Base-by-base conservation (phyloP, 1,139 yeast species). In the Tardiomyces depauwii region DNA sequence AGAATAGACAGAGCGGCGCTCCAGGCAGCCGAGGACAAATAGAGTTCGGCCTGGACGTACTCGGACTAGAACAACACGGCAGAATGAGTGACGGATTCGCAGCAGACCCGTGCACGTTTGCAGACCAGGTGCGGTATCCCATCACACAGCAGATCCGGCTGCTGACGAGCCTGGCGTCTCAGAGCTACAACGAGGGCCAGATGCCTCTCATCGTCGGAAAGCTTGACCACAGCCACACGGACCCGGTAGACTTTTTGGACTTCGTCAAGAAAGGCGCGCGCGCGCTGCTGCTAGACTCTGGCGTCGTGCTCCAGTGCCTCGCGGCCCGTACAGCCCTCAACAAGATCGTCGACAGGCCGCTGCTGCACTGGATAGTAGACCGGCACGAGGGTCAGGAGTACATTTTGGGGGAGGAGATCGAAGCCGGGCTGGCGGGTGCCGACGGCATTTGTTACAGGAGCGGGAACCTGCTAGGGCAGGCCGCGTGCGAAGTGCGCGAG, bases 371-470 rank as follows among this genome's bases (percentile, higher is more conserved):
- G 60, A 47, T 46, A 38, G 46, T 48, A 36, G 48, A 46, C 19
- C 51, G 47, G 13, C 49, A 51, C 36, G 46, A 49, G 18, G 36
- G 40, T 7, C 18, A 41, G 27, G 53, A 49, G 10, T 55, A 55
- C 42, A 43, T 55, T 18, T 47, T 56, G 10, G 60, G 56, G 13
- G 60, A 56, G 42, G 55, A 53, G 41, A 39, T 53, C 19, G 60
- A 56, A 40, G 60, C 59, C 2, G 56, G 54, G 1, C 51, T 52
- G 11, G 48, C 56, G n/a, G 60, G 60, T 5, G 52, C 57, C 7
- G 60, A 56, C 30, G 60, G 60, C 1, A 44, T 56, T 14, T 47
- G 54, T 10, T 54, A 50, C 44, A 45, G 43, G 19, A 44, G 50
- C 18, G 19, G 42, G 11, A 54, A 52, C 36, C 30, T 50, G 39